These are phyloP conservation scores for Acmispon strigosus DNA, from an alignment of 306 rosid genomes.

Conservation along the genomic window DNA sequence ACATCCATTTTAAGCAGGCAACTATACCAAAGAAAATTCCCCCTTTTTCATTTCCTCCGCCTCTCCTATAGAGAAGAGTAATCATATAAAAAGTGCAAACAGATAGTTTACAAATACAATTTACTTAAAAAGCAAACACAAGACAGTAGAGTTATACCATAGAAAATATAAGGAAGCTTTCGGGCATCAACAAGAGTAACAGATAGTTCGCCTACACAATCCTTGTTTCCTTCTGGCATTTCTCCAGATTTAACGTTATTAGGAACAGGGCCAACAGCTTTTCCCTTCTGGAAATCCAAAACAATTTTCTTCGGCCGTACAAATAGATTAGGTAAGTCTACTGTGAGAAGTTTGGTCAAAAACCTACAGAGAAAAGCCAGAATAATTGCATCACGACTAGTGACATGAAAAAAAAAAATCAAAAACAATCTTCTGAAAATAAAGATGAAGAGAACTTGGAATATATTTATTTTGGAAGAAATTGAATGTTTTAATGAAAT, in stretches of 20 bases:
- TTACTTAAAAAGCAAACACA: slow-evolving; percentile 2
- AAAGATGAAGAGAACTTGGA: not conserved
- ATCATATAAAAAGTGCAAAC: too few relatives aligned
- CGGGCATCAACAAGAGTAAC: slow-evolving; percentile 94
- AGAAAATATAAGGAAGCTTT: slow-evolving; percentile 76
- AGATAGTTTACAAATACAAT: not conserved
- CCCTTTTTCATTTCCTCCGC: not conserved
- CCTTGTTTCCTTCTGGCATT: slow-evolving; percentile 83
- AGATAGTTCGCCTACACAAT: slow-evolving; percentile 91
- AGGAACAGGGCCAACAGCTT: slow-evolving; percentile 85
- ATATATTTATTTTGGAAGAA: not conserved
- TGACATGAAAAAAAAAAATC: not conserved
- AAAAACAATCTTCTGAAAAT: not conserved
- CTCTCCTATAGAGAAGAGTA: not conserved
- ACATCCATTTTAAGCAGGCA: not conserved
- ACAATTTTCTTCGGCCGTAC: slow-evolving; percentile 99
- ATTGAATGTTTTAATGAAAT: not conserved
- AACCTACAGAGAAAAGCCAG: slow-evolving; percentile 50
- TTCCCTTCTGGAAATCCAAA: slow-evolving; percentile 88
- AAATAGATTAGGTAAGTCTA: slow-evolving; percentile 84
- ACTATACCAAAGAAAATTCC: not conserved
- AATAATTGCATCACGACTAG: slow-evolving; percentile 7
- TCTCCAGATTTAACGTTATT: slow-evolving; percentile 68
- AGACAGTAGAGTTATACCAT: slow-evolving; percentile 48
- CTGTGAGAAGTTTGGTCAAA: slow-evolving; percentile 91